Percentiles rank a stretch among this genome's conserved stretches.
These are phyloP conservation scores for Batkoa obscura DNA, from an alignment of 371 early-diverging fungal genomes.

Conservation along the genomic window DNA sequence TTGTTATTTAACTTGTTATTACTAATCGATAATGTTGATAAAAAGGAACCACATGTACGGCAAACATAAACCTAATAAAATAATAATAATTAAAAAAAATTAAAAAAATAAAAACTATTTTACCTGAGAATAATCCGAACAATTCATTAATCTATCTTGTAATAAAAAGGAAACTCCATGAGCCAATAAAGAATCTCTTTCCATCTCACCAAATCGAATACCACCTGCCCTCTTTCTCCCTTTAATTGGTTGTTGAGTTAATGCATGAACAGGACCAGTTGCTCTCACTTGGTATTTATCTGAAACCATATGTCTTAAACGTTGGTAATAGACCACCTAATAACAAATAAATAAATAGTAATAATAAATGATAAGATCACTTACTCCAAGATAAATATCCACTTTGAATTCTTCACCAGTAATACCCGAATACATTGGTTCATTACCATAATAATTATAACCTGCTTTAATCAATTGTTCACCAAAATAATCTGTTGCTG, in stretches of 20 bases:
- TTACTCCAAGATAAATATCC: slow-evolving; percentile 95
- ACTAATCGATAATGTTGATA: slow-evolving; percentile 62
- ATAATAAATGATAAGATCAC: slow-evolving; percentile 7
- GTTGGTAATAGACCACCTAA: slow-evolving; percentile 98
- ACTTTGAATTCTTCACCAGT: slow-evolving; percentile 95
- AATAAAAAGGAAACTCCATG: slow-evolving; percentile 92
- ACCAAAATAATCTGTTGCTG: slow-evolving; percentile 90
- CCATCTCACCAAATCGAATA: slow-evolving; percentile 99
- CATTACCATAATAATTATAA: slow-evolving; percentile 97
- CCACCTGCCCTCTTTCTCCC: slow-evolving; percentile 98
- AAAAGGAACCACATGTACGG: slow-evolving; percentile 64
- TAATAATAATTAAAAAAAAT: neutral
- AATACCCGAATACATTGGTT: slow-evolving; percentile 98
- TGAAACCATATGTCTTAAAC: slow-evolving; percentile 99
- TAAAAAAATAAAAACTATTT: no score
- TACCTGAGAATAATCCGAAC: slow-evolving; percentile 88
- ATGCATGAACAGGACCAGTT: slow-evolving; percentile 89
- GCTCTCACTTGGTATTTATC: slow-evolving; percentile 99
- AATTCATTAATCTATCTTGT: slow-evolving; percentile 97
- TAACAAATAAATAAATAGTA: neutral
- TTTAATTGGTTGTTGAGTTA: slow-evolving; percentile 98
- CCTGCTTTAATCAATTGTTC: slow-evolving; percentile 81
- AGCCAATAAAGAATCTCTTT: slow-evolving; percentile 97
- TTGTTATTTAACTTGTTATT: no score
- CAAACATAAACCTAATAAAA: slow-evolving; percentile 45